phyloP scores from a whole-genome alignment of 2,329 filamentous ascomycete genomes.

The Tympanopsis confertula region DNA sequence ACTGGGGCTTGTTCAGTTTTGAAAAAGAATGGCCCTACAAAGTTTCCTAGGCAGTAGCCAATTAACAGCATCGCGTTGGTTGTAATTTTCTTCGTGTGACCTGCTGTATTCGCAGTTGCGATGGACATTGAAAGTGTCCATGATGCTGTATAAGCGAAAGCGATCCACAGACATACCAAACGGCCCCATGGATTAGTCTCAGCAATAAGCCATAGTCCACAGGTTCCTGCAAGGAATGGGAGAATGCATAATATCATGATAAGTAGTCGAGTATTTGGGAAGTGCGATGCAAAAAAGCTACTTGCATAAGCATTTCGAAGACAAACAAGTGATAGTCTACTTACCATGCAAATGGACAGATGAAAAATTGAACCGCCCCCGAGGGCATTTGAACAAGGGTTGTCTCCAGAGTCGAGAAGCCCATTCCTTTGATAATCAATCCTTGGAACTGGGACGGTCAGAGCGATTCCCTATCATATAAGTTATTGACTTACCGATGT shows the following conservation, averaged over 20 bases:
- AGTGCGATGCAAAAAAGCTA: slow-evolving; percentile 4
- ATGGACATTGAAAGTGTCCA: slow-evolving; percentile 8
- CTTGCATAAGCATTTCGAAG: no score
- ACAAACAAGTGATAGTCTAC: background rate
- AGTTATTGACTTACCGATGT: slow-evolving; percentile 3
- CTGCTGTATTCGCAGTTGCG: slow-evolving; percentile 11
- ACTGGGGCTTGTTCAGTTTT: slow-evolving; percentile 11
- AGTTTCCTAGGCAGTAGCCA: slow-evolving; percentile 12
- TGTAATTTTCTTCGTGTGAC: slow-evolving; percentile 11
- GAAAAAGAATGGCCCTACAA: slow-evolving; percentile 15
- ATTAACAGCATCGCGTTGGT: slow-evolving; percentile 9
- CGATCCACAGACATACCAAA: slow-evolving; percentile 6
- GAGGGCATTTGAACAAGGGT: slow-evolving; percentile 7
- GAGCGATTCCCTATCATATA: slow-evolving; percentile 3
- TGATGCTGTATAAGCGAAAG: slow-evolving; percentile 2
- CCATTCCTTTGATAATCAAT: slow-evolving; percentile 7
- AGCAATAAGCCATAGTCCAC: slow-evolving; percentile 5
- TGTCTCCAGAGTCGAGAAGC: slow-evolving; percentile 8
- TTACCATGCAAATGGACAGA: slow-evolving; percentile 5
- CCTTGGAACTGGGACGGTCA: slow-evolving; percentile 6
- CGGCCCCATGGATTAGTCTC: slow-evolving; percentile 7
- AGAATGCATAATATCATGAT: slow-evolving; percentile 5
- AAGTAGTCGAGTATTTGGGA: slow-evolving; percentile 1
- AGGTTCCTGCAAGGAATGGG: slow-evolving; percentile 5
- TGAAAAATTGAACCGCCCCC: slow-evolving; percentile 4